Evolutionary conservation across 1,284 basidiomycete species (phyloP).

Genomic region (Malassezia brasiliensis): DNA sequence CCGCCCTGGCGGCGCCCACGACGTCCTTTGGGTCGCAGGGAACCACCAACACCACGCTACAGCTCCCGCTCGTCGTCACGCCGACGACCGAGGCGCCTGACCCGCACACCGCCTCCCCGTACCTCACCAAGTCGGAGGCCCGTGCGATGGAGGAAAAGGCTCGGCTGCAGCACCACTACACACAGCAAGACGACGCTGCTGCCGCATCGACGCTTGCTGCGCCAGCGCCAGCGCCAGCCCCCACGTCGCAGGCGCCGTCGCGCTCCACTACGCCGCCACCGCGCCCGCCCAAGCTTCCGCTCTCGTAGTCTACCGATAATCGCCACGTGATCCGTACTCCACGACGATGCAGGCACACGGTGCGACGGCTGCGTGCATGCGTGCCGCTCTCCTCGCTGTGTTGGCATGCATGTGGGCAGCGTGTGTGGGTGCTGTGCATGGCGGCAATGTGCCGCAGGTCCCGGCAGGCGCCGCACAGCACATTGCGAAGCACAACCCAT

Average conservation of each 20-base stretch:
- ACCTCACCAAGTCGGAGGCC: constrained; percentile 12
- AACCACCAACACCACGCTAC: neutral
- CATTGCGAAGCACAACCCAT: constrained; percentile 15
- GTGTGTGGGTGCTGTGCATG: too few relatives aligned
- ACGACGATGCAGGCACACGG: too few relatives aligned
- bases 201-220: neutral
- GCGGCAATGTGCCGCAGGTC: neutral
- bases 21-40: neutral
- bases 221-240: neutral
- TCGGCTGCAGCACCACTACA: constrained; percentile 8
- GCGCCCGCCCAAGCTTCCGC: constrained; percentile 14
- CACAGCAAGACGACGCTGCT: neutral
- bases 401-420: too few relatives aligned
- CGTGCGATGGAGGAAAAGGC: constrained; percentile 15
- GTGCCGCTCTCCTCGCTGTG: too few relatives aligned
- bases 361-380: too few relatives aligned
- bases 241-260: neutral
- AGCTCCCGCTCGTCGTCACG: neutral
- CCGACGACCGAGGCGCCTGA: neutral
- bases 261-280: constrained; percentile 3
- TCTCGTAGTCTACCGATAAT: neutral
- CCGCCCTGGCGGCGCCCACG: neutral
- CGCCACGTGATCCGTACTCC: too few relatives aligned
- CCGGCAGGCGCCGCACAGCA: neutral
- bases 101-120: neutral